Base-by-base conservation (phyloP, 805 yeast species). In the Hanseniaspora clermontiae region DNA sequence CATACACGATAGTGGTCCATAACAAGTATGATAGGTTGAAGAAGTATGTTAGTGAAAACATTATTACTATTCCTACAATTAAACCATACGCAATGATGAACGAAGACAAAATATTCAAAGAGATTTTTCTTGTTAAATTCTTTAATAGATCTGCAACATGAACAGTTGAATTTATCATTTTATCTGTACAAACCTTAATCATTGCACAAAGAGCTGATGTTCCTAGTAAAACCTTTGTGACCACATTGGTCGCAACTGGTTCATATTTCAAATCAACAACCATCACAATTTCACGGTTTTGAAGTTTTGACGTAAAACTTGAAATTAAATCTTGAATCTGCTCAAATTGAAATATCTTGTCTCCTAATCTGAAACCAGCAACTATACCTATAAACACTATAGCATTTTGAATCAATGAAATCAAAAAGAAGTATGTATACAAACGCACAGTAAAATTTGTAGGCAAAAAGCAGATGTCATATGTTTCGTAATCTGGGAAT, bases 381-480 rank as follows among this genome's bases (percentile, higher is more conserved):
- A 37, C 12, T 14, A 34, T 24, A n/a, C 37, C 27, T 19, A 20
- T 29, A 11, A 51, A 15, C 27, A 51, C 55, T 3, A 51, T 4
- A 4, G 32, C 11, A 32, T 51, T 51, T 37, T 51, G 55, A 36
- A 43, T 17, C 11, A 37, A 20, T 3, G 43, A 29, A 9, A 43
- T 43, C 3, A 24, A 15, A n/a, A 48, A n/a, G 38, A 51, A 51
- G 15, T n/a, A 51, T 5, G 37, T 5, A 27, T 31, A 43, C 27
- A 51, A 24, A 24, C 55, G 43, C 6, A 37, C 5, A 36, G 37
- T 36, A 14, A 51, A 51, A 5, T 43, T 40, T 6, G 36, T 3
- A 5, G 55, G 55, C 5, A 51, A 29, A 36, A 43, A 51, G 29
- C 55, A 51, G 3, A 51, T 40, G 36, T 51, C 55, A 43, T 36